Base-by-base conservation (phyloP, 2,329 filamentous ascomycete genomes). In the Epichloe festucae region DNA sequence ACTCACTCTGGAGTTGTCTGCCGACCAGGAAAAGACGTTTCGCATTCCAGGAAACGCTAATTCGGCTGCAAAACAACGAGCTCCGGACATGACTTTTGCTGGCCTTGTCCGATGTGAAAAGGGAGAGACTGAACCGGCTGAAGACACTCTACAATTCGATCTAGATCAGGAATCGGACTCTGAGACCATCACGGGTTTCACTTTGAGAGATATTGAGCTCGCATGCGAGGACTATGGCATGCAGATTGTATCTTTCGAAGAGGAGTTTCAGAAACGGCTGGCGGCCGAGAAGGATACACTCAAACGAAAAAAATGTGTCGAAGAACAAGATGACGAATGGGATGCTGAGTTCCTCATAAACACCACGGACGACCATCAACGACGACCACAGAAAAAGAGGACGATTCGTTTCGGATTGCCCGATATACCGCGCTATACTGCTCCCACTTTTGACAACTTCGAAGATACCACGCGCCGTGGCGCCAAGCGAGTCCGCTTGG, bases 201-300 rank as follows among this genome's bases (percentile, higher is more conserved):
- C 79, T 0, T 78, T 91, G 66, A 79, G 84, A 49, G 90, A 97
- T 60, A 80, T 98, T 51, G 81, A 87, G 52, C 79, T 94, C 46
- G 80, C 93, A 5, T 96, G 90, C 61, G 81, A 88, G 53, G 88
- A 96, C 64, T 97, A 89, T 86, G 82, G 87, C 51, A 68, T 81
- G 17, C 75, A 81, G 45, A 81, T 83, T 49, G 69, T 77, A 21
- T 66, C 73, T 27, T 70, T 74, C 23, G 64, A 75, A 55, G 53
- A 57, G 12, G 61, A 67, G 3, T 72, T 71, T 58, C 63, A 62
- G 41, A 56, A 55, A 5, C 60, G 57, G 6, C 60, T 65, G 49
- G 54, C 57, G 11, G 65, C 65, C 5, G 67, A 70, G 48, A 57
- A 60, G 47, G 63, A 64, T 39, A 46, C 57, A 50, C 56, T 60